Base-by-base conservation (phyloP, 371 early-diverging fungal species). In the Mortierella sp. region DNA sequence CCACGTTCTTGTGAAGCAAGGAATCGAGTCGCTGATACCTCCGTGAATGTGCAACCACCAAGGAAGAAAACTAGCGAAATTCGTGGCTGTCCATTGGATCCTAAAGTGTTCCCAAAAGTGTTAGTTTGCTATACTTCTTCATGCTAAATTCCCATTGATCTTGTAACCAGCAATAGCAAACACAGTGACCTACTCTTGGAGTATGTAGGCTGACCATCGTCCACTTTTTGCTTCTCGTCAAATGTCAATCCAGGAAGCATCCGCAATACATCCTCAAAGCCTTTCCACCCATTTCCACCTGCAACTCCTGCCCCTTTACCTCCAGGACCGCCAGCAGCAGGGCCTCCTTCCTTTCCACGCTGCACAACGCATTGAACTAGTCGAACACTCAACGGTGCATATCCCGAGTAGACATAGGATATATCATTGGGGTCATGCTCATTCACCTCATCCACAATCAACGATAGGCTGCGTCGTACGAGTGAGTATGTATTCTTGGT, bases 41-140 rank as follows among this genome's bases (percentile, higher is more conserved):
- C 98, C 10, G 97, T 93, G 60, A 86, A 93, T 2, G 97, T 97
- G 78, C 96, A 96, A n/a, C 98, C 98, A 43, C 97, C 98, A n/a
- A 98, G 84, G 80, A 96, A 97, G 65, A 97, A 91, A 5, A 98
- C 91, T 55, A 98, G 83, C 1, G 96, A 95, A 7, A 91, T 89
- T 31, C 89, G 89, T 32, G 89, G 85, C 40, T 90, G 90, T 51
- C 76, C 85, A 54, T 85, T 89, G 62, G 77, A 79, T 64, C 83
- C 77, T 82, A 69, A 35, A 45, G 23, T 28, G 23, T n/a, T 22
- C 13, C 4, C 35, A 32, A 69, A 57, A 15, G 34, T 10, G 35
- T 57, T n/a, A 57, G 13, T 28, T 34, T 23, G 34, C 17, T 17
- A 17, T 57, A 31, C n/a, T 17, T n/a, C 29, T 19, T 10, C 57